Base-by-base conservation (phyloP, 352 stramenopile genomes). In the Poterioochromonas sp. region DNA sequence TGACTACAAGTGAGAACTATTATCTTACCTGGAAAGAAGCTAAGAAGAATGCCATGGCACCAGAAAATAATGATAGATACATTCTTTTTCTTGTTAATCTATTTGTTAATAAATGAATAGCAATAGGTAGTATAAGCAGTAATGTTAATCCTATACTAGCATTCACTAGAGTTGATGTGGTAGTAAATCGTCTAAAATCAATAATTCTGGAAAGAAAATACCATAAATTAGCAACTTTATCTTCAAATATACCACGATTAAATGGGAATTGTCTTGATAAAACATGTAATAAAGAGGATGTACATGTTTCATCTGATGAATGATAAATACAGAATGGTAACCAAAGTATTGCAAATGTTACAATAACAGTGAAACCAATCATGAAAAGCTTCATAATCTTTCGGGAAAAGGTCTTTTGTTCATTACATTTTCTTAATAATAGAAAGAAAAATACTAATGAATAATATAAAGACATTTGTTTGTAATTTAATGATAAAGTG, bases 391-490 rank as follows among this genome's bases (percentile, higher is more conserved):
- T 65, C 34, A 51, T 26, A 15, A 58, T 26, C 47, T 26, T 26
- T 26, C 47, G 47, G 47, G 26, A 58, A 26, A 26, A 15, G 26
- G 15, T 58, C 47, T 58, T 58, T 58, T 79, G 2, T 15, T 63
- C 8, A n/a, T 89, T 65, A 70, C 91, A 96, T 73, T 90, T 90
- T 32, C 88, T 87, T 37, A 98, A 81, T n/a, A 97, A 84, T 80
- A 91, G 96, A 5, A 92, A 85, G 76, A 95, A 95, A 44, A 98
- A 87, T 44, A 89, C 90, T 2, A 93, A 93, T 0, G 93, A 91
- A 83, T 97, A 98, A 85, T 98, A 98, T 2, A 99, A 87, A n/a
- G 93, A 89, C 91, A 98, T 98, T 90, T 99, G 95, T 88, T 99
- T 99, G 82, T 98, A 98, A 82, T 97, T 98, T 5, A 98, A 86